Conservation (phyloP, 306 rosid species). For the Ormosia semicastrata region DNA sequence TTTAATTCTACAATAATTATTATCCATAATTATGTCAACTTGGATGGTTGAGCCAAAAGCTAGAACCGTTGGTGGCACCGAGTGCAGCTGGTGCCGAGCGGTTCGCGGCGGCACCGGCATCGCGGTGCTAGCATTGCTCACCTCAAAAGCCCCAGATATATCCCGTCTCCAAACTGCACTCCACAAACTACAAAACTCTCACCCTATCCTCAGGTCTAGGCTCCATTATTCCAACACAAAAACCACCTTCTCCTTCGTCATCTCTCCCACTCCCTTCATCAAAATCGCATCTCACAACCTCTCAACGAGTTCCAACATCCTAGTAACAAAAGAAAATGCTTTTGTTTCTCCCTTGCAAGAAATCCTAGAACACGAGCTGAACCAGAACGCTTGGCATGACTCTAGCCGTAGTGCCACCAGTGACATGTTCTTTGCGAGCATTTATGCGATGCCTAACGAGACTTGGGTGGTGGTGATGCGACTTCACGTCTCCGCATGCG, state of each 20-base stretch:
- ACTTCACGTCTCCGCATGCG: constrained; percentile 56
- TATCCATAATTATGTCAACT: not conserved
- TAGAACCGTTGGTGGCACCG: constrained; percentile 46
- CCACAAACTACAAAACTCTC: constrained; percentile 46
- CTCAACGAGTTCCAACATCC: constrained; percentile 12
- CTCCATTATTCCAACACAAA: constrained; percentile 22
- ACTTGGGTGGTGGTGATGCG: constrained; percentile 39
- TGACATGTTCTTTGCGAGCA: constrained; percentile 37
- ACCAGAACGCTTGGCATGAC: constrained; percentile 38
- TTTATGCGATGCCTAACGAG: constrained; percentile 29
- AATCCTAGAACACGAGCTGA: constrained; percentile 52
- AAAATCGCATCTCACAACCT: constrained; percentile 15
- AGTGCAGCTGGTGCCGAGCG: constrained; percentile 52
- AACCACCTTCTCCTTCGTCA: constrained; percentile 31
- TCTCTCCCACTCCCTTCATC: constrained; percentile 38
- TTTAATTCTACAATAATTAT: not conserved
- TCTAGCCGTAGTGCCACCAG: not conserved
- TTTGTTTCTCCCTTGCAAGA: constrained; percentile 43
- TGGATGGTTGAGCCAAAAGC: not conserved
- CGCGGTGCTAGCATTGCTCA: constrained; percentile 42
- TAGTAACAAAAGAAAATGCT: not conserved
- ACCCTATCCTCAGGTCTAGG: constrained; percentile 58
- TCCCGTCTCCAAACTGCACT: constrained; percentile 41
- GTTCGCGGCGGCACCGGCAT: constrained; percentile 61
- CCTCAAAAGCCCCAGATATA: constrained; percentile 23